Evolutionary conservation across 2,329 filamentous ascomycete species (phyloP), one percentile per base, ranked within the genome.

Genomic region (Didymella sp.): DNA sequence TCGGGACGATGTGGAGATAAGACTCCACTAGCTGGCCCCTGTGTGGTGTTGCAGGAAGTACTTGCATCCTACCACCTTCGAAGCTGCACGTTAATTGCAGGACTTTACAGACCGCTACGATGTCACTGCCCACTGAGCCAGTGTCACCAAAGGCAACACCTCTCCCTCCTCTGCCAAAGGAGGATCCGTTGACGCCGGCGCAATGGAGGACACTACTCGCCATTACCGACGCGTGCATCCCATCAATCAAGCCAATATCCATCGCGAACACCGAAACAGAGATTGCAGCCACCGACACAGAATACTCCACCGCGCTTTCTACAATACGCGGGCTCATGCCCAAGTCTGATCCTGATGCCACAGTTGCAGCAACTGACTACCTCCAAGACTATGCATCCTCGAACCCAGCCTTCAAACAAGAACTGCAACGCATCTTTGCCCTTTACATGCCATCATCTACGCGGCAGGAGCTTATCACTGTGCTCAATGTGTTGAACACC

Each of bases 191-290:
- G 62, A 82, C 80, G 2, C 72, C 80, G 12, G 70, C 77, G 2
- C 86, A 88, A 79, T 88, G 85, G 85, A 78, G 75, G 27, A 85
- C 82, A 0, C 74, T 88, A 3, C 76, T 84, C 43, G 81, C 85
- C 22, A 79, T 88, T 27, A 78, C 82, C 8, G 85, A 87, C 59
- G 79, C 85, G 1, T 74, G 85, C 17, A 75, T 91, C 28, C 87
- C 88, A 2, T 82, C 86, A 19, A 79, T 90, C 59, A 80, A 75
- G 33, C 76, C 78, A 3, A 72, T 74, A 0, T 70, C 72, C 3
- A 71, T 68, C 0, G 71, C 74, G 7, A 73, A 73, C 42, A 69
- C 72, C 21, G 67, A 71, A 4, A 73, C 64, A 30, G 79, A 84
- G 57, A 73, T 85, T 15, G 71, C 72, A 15, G 75, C 87, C 12